These are phyloP conservation scores for Paecilomyces fulvus DNA, from an alignment of 2,329 filamentous ascomycete genomes.

Conservation along the genomic window DNA sequence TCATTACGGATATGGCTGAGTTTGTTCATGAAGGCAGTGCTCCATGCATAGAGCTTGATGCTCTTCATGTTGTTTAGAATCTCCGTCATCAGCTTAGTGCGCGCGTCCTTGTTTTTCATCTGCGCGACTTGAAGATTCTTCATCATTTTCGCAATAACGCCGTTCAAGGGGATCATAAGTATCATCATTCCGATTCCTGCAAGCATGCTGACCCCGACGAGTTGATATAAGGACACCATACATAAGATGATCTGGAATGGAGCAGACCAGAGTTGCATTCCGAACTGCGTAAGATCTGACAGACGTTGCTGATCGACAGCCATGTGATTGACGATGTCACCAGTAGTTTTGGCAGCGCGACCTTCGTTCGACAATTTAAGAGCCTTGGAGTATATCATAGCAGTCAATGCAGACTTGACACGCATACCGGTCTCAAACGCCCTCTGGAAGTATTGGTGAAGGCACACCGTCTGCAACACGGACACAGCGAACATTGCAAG, in stretches of 20 bases:
- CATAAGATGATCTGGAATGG: slow-evolving; percentile 94
- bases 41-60: slow-evolving; percentile 98
- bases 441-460: slow-evolving; percentile 97
- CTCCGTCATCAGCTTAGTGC: slow-evolving; percentile 89
- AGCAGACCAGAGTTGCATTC: slow-evolving; percentile 91
- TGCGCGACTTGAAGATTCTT: slow-evolving; percentile 90
- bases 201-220: slow-evolving; percentile 94
- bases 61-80: slow-evolving; percentile 99
- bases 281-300: slow-evolving; percentile 90
- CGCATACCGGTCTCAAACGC: slow-evolving; percentile 95
- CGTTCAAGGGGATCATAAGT: slow-evolving; percentile 94
- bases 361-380: slow-evolving; percentile 89
- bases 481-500: slow-evolving; percentile 87
- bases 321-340: slow-evolving; percentile 99
- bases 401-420: slow-evolving; percentile 82
- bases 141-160: slow-evolving; percentile 83
- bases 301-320: slow-evolving; percentile 94
- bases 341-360: slow-evolving; percentile 77
- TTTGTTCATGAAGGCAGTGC: slow-evolving; percentile 93
- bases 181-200: slow-evolving; percentile 93
- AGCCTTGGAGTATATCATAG: slow-evolving; percentile 87
- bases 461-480: slow-evolving; percentile 73
- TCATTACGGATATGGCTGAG: slow-evolving; percentile 95
- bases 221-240: slow-evolving; percentile 89
- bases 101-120: slow-evolving; percentile 98